Evolutionary conservation across 2,329 filamentous ascomycete genomes (phyloP), one percentile per base, ranked within the genome.

Genomic region (Monosporascus sp.): DNA sequence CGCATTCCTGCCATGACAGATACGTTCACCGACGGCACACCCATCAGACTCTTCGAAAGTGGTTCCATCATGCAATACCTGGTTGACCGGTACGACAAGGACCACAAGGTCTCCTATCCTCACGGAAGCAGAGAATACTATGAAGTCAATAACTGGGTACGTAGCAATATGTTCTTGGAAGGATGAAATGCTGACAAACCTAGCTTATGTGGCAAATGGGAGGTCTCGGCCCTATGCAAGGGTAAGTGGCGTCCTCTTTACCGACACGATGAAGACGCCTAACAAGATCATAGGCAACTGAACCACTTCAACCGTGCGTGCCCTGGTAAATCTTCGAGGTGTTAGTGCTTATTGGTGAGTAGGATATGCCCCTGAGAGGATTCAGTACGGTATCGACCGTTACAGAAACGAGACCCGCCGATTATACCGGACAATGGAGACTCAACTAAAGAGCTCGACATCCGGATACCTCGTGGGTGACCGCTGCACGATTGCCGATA

Each of bases 1-100:
- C 88, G 91, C 60, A 96, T 96, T 63, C 92, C 91, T 4, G 91
- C 91, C 53, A 64, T 96, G 49, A 94, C 89, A 7, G 91, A 96
- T 71, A 88, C 78, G 6, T 87, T 89, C 68, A 76, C 77, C 5
- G 85, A 94, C 68, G 89, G 89, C 60, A 75, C 87, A 68, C 75
- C 76, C 37, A 90, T 96, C 66, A 79, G 81, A 53, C 69, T 96
- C 18, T 96, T 95, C 65, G 91, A 96, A 72, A 89, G 84, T 58
- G 90, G 89, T 53, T 83, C 86, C 58, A 94, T 96, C 66, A 76
- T 95, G 73, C 84, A 91, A 70, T 96, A 96, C 68, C 80, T 96
- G 6, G 83, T 88, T 18, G 87, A 91, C 50, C 81, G 84, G 55
- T 96, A 96, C 68, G 90, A 96, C 70, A 79, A 77, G 27, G 87